These are phyloP conservation scores for Clarireedia sp. DNA, from an alignment of 2,329 filamentous ascomycete species.

Conservation along the genomic window DNA sequence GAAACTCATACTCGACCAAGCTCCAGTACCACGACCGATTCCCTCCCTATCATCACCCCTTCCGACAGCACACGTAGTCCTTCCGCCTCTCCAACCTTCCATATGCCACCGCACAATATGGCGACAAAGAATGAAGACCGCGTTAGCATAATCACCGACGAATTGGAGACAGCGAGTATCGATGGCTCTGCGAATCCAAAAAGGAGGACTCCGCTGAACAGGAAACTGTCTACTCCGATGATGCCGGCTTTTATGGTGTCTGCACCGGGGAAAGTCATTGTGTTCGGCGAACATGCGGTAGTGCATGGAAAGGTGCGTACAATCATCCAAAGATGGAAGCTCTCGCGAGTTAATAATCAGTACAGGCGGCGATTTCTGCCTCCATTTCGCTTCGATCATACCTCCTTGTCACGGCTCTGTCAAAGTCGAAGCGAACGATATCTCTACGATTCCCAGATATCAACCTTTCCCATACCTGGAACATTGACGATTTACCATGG, in stretches of 20 bases:
- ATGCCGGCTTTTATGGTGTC: conserved; percentile 96
- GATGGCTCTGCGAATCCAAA: conserved; percentile 14
- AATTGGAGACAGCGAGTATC: conserved; percentile 9
- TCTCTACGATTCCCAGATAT: conserved; percentile 88
- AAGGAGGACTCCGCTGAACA: conserved; percentile 20
- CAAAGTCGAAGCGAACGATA: conserved; percentile 83
- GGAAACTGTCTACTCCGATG: conserved; percentile 57
- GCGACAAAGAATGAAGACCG: neutral
- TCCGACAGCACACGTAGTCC: conserved; percentile 8
- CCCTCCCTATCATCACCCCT: conserved; percentile 7
- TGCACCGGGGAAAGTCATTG: conserved; percentile 94
- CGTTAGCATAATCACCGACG: conserved; percentile 3
- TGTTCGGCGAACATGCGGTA: conserved; percentile 97
- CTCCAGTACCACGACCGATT: conserved; percentile 9
- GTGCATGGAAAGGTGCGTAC: conserved; percentile 78
- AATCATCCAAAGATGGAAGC: neutral
- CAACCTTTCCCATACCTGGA: conserved; percentile 82
- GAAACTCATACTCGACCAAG: conserved; percentile 5
- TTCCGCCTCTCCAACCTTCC: conserved; percentile 8
- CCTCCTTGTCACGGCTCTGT: conserved; percentile 87
- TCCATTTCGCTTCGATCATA: conserved; percentile 94
- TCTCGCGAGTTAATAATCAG: neutral
- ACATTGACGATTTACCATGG: conserved; percentile 90
- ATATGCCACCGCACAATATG: conserved; percentile 1
- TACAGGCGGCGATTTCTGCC: conserved; percentile 80